A percentile compares a stretch with the other conserved stretches of the same genome.
These are phyloP conservation scores for Carpinus viminea DNA, from an alignment of 306 rosid genomes.

Conservation along the genomic window DNA sequence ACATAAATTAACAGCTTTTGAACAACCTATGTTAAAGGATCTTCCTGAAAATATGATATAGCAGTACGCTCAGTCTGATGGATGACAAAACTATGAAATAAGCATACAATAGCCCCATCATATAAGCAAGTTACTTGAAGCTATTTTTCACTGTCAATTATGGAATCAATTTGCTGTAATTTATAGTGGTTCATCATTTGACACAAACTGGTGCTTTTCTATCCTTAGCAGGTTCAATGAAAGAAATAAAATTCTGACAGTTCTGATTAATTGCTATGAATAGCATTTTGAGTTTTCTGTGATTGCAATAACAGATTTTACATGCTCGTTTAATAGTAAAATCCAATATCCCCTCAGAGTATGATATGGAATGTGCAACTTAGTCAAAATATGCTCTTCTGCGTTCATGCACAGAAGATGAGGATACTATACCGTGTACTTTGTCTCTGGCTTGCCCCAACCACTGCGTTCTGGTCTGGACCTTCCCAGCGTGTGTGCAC, in stretches of 20 bases:
- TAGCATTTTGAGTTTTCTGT: background rate
- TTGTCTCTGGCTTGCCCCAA: constrained; percentile 98
- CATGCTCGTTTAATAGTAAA: background rate
- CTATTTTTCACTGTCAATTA: background rate
- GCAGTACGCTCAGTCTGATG: background rate
- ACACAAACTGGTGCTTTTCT: background rate
- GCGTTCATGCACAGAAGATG: constrained; percentile 1
- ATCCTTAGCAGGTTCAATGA: background rate
- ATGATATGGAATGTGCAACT: constrained; percentile 2
- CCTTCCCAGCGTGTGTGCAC: constrained; percentile 94
- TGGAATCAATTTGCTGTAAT: background rate
- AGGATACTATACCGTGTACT: constrained; percentile 68
- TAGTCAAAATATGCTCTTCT: background rate
- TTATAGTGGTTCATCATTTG: background rate
- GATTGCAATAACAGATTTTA: background rate
- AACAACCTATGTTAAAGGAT: background rate
- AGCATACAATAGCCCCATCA: background rate
- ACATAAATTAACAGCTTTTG: background rate
- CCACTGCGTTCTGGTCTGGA: constrained; percentile 98
- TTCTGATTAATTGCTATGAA: background rate
- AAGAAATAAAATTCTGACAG: background rate
- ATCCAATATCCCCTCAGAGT: background rate
- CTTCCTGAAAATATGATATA: background rate
- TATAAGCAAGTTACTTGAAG: background rate
- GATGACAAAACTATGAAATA: background rate